These are phyloP conservation scores for Plasmodium malariae DNA, from an alignment of 169 alveolate genomes.

Conservation along the genomic window DNA sequence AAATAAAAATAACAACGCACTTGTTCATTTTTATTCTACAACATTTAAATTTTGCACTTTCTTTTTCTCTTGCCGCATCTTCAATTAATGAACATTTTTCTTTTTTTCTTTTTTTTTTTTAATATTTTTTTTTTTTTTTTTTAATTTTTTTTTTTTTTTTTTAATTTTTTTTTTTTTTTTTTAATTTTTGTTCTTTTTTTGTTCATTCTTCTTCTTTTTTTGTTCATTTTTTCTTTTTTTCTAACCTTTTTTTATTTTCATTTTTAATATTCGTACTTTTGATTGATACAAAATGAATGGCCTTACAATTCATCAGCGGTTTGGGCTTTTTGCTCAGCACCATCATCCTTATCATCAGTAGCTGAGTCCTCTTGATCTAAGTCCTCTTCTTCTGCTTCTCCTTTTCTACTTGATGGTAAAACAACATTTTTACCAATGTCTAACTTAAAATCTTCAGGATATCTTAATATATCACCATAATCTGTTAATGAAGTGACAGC, in stretches of 20 bases:
- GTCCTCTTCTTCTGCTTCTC: slow-evolving; percentile 15
- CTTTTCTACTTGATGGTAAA: slow-evolving; percentile 16
- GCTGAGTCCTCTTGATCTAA: slow-evolving; percentile 15
- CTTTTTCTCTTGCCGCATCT: not conserved
- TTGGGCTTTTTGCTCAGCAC: not conserved
- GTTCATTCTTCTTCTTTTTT: no score
- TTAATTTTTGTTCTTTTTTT: no score
- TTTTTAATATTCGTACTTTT: not conserved
- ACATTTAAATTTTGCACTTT: not conserved
- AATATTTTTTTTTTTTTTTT: no score
- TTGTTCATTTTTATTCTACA: not conserved
- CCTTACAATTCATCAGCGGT: slow-evolving; percentile 45
- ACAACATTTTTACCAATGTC: slow-evolving; percentile 77
- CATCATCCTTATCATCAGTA: slow-evolving; percentile 25
- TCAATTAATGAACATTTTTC: not conserved
- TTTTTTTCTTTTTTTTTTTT: no score
- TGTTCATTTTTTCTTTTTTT: no score
- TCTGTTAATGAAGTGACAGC: slow-evolving; percentile 84
- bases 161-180: no score
- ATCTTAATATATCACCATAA: slow-evolving; percentile 82
- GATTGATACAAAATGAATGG: not conserved
- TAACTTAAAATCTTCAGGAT: slow-evolving; percentile 83
- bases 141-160: no score
- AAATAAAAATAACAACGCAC: not conserved
- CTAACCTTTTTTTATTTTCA: not conserved